phyloP scores from a whole-genome alignment of 495 filamentous ascomycete genomes.

The Neurospora tetraspora region DNA sequence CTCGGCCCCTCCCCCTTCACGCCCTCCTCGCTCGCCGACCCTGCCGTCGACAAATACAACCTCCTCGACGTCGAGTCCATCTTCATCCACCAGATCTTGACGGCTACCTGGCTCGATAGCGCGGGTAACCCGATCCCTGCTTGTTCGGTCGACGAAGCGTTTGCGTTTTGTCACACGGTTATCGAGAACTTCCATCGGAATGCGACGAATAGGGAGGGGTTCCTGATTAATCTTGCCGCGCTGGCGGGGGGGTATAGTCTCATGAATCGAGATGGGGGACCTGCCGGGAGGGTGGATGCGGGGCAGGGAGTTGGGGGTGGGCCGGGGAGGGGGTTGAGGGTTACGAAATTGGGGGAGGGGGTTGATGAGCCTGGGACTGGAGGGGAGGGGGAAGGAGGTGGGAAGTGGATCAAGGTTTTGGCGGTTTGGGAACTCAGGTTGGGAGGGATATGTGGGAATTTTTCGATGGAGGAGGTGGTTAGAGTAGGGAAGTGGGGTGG shows the following conservation, averaged over 20 bases:
- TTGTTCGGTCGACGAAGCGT: constrained; percentile 37
- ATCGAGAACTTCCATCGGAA: constrained; percentile 33
- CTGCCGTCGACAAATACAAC: constrained; percentile 33
- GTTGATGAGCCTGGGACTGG: constrained; percentile 22
- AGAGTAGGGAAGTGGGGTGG: constrained; percentile 19
- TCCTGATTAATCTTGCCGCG: constrained; percentile 43
- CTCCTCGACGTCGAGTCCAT: constrained; percentile 34
- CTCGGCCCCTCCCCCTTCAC: constrained; percentile 6
- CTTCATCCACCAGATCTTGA: constrained; percentile 33
- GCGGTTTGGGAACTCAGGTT: constrained; percentile 38
- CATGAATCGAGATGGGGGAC: constrained; percentile 24
- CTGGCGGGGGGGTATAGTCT: constrained; percentile 37
- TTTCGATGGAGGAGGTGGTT: constrained; percentile 40
- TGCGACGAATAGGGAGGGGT: constrained; percentile 34
- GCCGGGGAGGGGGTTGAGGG: constrained; percentile 27
- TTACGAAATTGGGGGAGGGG: constrained; percentile 28
- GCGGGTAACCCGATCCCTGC: constrained; percentile 22
- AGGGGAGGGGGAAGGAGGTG: constrained; percentile 17
- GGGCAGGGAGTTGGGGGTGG: constrained; percentile 14
- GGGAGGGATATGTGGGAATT: constrained; percentile 33
- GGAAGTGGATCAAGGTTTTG: constrained; percentile 29
- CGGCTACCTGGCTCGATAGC: constrained; percentile 34
- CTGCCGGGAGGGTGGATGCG: constrained; percentile 22
- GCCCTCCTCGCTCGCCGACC: constrained; percentile 14
- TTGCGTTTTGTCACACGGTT: constrained; percentile 33